Conservation (phyloP, 2,329 filamentous ascomycete species). For the Sphaceloma murrayae region DNA sequence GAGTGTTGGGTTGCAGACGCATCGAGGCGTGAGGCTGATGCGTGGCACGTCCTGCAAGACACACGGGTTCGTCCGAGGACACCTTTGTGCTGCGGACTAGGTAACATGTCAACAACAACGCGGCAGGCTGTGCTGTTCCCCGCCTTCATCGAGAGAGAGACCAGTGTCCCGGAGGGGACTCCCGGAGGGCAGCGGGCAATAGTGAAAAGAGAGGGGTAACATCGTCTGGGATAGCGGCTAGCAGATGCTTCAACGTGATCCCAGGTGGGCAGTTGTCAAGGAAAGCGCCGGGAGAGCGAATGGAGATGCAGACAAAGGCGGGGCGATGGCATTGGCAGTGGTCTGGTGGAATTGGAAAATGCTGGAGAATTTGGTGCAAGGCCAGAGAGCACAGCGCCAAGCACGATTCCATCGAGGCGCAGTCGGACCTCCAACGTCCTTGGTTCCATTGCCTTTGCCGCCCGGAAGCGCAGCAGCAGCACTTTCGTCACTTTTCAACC, state of each 20-base stretch:
- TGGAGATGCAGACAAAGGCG: neutral
- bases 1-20: no score
- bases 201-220: neutral
- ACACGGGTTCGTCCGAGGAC: neutral
- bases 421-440: neutral
- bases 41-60: slow-evolving; percentile 2
- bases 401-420: neutral
- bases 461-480: neutral
- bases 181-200: neutral
- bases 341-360: no score
- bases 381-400: no score
- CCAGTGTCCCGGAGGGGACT: neutral
- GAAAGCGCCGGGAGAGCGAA: slow-evolving; percentile 3
- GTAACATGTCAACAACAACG: neutral
- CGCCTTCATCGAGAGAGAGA: slow-evolving; percentile 3
- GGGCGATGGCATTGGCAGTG: slow-evolving; percentile 2
- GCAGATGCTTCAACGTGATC: neutral
- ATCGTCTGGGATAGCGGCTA: slow-evolving; percentile 11
- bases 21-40: slow-evolving; percentile 11
- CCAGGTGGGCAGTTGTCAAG: neutral
- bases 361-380: neutral
- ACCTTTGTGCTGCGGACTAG: neutral
- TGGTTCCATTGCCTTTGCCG: no score
- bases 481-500: neutral
- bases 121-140: slow-evolving; percentile 2